Conservation (phyloP, 176 grass and related monocot species). For the Phoenix roebelenii region DNA sequence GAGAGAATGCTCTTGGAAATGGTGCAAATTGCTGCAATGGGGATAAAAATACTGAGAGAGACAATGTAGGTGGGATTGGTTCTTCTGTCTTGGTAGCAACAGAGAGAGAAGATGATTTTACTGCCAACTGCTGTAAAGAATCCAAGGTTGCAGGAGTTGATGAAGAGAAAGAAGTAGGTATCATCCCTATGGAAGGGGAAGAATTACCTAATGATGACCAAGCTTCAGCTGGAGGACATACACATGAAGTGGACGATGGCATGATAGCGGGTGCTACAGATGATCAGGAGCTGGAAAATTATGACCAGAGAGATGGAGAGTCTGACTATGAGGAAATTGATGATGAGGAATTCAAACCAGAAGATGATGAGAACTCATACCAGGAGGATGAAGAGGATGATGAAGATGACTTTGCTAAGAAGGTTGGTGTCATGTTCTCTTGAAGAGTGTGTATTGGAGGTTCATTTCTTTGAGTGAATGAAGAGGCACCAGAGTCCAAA, state of each 20-base stretch:
- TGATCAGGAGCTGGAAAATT: slow-evolving; percentile 2
- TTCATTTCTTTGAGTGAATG: too few relatives aligned
- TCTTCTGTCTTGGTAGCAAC: not conserved
- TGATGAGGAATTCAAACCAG: not conserved
- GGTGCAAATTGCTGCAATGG: not conserved
- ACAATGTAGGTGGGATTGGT: too few relatives aligned
- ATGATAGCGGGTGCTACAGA: slow-evolving; percentile 4
- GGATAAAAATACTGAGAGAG: not conserved
- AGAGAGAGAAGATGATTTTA: slow-evolving; percentile 10
- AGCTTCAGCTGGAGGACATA: slow-evolving; percentile 6
- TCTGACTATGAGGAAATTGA: slow-evolving; percentile 26
- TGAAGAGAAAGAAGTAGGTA: slow-evolving; percentile 15
- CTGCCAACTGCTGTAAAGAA: not conserved
- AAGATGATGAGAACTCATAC: slow-evolving; percentile 24
- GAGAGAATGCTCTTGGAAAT: not conserved
- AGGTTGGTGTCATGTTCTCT: slow-evolving; percentile 36
- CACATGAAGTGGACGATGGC: not conserved
- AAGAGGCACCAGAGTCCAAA: too few relatives aligned
- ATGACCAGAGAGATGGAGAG: not conserved
- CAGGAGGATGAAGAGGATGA: slow-evolving; percentile 43
- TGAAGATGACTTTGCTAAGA: slow-evolving; percentile 38
- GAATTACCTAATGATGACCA: slow-evolving; percentile 12
- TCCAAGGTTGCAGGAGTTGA: slow-evolving; percentile 4
- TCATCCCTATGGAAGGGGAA: slow-evolving; percentile 25
- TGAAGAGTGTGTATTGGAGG: slow-evolving; percentile 7